Evolutionary conservation across 2,329 filamentous ascomycete genomes (phyloP).

Genomic region (Waltergamsia citrina): DNA sequence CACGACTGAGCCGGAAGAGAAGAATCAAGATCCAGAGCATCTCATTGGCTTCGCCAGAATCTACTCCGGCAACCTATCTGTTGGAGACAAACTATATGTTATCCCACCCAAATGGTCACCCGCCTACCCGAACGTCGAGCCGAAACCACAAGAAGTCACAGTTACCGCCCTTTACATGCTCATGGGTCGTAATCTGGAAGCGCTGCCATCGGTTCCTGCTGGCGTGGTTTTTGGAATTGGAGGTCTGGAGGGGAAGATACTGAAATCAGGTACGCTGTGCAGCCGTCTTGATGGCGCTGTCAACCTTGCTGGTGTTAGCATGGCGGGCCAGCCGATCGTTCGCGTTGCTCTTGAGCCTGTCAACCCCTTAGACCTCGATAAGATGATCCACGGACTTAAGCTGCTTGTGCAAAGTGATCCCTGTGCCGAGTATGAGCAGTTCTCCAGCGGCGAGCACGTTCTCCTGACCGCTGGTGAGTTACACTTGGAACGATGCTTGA

Average conservation of each 20-base stretch:
- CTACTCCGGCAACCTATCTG: slow-evolving; percentile 81
- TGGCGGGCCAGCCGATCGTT: slow-evolving; percentile 82
- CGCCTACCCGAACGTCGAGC: slow-evolving; percentile 59
- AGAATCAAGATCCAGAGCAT: slow-evolving; percentile 68
- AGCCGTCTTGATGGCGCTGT: slow-evolving; percentile 77
- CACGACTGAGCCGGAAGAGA: slow-evolving; percentile 36
- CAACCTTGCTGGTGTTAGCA: slow-evolving; percentile 78
- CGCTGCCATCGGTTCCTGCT: slow-evolving; percentile 75
- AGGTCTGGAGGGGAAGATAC: slow-evolving; percentile 83
- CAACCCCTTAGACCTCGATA: slow-evolving; percentile 83
- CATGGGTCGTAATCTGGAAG: slow-evolving; percentile 86
- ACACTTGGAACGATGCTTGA: slow-evolving; percentile 87
- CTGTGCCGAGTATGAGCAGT: slow-evolving; percentile 90
- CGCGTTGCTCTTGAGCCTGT: slow-evolving; percentile 90
- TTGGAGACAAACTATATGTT: slow-evolving; percentile 87
- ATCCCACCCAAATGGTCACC: slow-evolving; percentile 90
- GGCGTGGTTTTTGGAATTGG: slow-evolving; percentile 94
- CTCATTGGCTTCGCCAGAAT: slow-evolving; percentile 91
- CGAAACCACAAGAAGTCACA: slow-evolving; percentile 71
- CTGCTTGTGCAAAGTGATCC: slow-evolving; percentile 91
- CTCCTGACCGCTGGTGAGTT: slow-evolving; percentile 88
- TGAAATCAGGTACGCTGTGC: slow-evolving; percentile 92
- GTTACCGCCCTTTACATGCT: slow-evolving; percentile 87
- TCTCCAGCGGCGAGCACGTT: slow-evolving; percentile 89
- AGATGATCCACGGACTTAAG: slow-evolving; percentile 83